phyloP scores from a whole-genome alignment of 2,329 filamentous ascomycete species.

The Microsporum canis region DNA sequence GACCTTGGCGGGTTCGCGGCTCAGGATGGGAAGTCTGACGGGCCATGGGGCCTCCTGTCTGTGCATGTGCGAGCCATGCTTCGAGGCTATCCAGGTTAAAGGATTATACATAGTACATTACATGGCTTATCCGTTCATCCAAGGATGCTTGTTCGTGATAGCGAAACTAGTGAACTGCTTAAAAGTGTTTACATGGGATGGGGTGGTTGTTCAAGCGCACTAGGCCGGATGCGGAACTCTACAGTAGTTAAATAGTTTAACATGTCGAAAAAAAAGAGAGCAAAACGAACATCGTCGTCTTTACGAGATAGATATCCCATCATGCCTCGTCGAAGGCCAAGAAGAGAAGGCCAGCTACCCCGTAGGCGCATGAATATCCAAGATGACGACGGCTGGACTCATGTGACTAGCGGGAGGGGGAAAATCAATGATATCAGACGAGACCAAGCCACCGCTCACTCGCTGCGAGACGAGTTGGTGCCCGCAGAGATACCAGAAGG shows the following conservation, averaged over 20 bases:
- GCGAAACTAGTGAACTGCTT: too few relatives aligned
- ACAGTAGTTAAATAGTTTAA: not conserved
- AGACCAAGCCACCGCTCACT: not conserved
- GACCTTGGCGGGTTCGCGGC: too few relatives aligned
- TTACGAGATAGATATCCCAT: not conserved
- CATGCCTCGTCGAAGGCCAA: not conserved
- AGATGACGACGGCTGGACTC: conserved; percentile 35
- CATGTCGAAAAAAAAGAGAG: not conserved
- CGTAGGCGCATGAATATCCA: conserved; percentile 23
- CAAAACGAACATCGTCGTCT: not conserved
- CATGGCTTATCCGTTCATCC: too few relatives aligned
- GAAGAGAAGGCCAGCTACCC: not conserved
- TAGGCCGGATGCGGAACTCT: not conserved
- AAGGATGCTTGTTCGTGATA: too few relatives aligned
- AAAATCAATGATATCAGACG: not conserved
- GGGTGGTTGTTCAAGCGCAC: not conserved
- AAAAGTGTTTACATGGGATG: too few relatives aligned
- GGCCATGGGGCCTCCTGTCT: too few relatives aligned
- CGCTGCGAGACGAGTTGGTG: conserved; percentile 14
- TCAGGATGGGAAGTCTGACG: too few relatives aligned
- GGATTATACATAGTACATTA: too few relatives aligned
- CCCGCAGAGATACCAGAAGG: conserved; percentile 29
- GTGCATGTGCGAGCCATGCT: too few relatives aligned
- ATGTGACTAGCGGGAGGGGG: conserved; percentile 25
- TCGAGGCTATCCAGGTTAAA: too few relatives aligned